These are phyloP conservation scores for Juglanconis juglandina DNA, from an alignment of 2,329 filamentous ascomycete species.

Conservation along the genomic window DNA sequence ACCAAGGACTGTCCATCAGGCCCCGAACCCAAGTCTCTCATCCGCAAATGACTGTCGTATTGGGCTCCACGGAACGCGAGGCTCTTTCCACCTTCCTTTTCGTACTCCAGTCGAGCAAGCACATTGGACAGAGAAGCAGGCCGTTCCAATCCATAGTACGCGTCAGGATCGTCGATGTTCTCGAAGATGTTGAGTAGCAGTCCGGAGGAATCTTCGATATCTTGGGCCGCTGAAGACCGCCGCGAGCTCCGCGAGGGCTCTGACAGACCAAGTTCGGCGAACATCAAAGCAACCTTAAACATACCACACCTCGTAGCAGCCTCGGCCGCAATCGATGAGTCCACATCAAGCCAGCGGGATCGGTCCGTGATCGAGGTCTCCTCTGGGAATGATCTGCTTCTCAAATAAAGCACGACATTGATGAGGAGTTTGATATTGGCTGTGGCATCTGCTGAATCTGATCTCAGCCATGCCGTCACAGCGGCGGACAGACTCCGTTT, in stretches of 20 bases:
- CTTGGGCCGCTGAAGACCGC: conserved; percentile 59
- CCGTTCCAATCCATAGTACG: conserved; percentile 88
- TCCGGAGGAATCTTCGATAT: conserved; percentile 54
- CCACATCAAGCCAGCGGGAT: conserved; percentile 79
- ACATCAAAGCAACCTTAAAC: conserved; percentile 80
- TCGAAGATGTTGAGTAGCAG: conserved; percentile 80
- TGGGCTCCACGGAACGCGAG: conserved; percentile 87
- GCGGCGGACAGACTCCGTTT: conserved; percentile 64
- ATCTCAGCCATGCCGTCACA: conserved; percentile 61
- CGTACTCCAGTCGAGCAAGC: conserved; percentile 80
- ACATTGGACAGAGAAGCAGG: conserved; percentile 73
- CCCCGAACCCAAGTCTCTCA: conserved; percentile 50
- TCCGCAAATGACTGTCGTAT: conserved; percentile 78
- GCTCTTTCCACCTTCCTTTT: conserved; percentile 81
- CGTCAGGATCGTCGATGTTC: conserved; percentile 91
- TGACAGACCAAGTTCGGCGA: conserved; percentile 70
- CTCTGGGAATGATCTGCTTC: conserved; percentile 69
- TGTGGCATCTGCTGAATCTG: conserved; percentile 41
- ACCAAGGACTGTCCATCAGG: conserved; percentile 68
- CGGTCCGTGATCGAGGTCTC: conserved; percentile 79
- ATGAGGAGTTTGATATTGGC: conserved; percentile 71
- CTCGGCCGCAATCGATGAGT: conserved; percentile 65
- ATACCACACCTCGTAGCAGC: conserved; percentile 77
- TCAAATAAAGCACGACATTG: conserved; percentile 80
- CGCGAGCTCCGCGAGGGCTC: conserved; percentile 57